A percentile compares a stretch with the other conserved stretches of the same genome.
Conservation (phyloP, 768 basidiomycete genomes). For the Mycena kentingensis region DNA sequence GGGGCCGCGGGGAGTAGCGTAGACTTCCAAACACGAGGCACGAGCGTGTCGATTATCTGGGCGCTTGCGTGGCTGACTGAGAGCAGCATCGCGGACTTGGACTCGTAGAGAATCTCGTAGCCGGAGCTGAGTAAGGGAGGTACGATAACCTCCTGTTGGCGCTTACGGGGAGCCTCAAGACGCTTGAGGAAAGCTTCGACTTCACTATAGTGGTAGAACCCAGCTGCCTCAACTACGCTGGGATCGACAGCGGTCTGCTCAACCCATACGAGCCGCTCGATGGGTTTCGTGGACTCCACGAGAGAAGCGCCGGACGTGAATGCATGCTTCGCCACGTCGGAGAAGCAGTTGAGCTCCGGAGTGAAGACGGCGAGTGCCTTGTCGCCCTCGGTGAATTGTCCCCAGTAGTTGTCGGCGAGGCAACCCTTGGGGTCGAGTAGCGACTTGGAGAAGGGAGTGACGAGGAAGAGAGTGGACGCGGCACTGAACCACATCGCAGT, state of each 20-base stretch:
- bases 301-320: slow-evolving; percentile 33
- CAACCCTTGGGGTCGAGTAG: slow-evolving; percentile 49
- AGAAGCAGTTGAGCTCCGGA: slow-evolving; percentile 43
- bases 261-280: slow-evolving; percentile 60
- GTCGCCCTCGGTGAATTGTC: slow-evolving; percentile 50
- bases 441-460: slow-evolving; percentile 46
- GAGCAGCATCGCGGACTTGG: slow-evolving; percentile 48
- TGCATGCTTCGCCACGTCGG: slow-evolving; percentile 30
- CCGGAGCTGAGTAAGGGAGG: slow-evolving; percentile 18
- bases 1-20: slow-evolving; percentile 58
- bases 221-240: slow-evolving; percentile 37
- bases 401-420: slow-evolving; percentile 53
- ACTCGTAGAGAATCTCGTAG: slow-evolving; percentile 46
- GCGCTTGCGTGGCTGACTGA: slow-evolving; percentile 46
- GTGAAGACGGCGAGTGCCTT: slow-evolving; percentile 48
- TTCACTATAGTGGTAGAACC: slow-evolving; percentile 31
- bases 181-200: slow-evolving; percentile 39
- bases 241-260: slow-evolving; percentile 56
- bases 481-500: background rate
- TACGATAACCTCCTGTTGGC: slow-evolving; percentile 10
- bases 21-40: slow-evolving; percentile 78
- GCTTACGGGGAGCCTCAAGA: slow-evolving; percentile 19
- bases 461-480: slow-evolving; percentile 37
- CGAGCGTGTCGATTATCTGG: slow-evolving; percentile 53
- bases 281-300: slow-evolving; percentile 25